A percentile compares a stretch with the other conserved stretches of the same genome.
Conservation (phyloP, 805 yeast genomes). For the Ogataea saltuana region DNA sequence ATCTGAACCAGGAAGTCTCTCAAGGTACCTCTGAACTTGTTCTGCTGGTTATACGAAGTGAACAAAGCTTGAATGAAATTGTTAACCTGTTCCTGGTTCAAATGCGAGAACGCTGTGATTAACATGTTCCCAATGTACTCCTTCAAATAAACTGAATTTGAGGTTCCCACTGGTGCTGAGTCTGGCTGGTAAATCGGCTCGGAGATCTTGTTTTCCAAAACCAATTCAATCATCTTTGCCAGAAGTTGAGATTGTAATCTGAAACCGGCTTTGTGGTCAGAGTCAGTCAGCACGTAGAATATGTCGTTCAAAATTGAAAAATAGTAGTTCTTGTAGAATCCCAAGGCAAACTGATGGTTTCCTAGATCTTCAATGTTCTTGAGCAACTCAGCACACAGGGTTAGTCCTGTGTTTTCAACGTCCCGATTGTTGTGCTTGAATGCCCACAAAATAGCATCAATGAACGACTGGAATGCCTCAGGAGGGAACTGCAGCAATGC, state of each 20-base stretch:
- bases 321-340: slow-evolving; percentile 85
- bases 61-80: slow-evolving; percentile 80
- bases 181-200: slow-evolving; percentile 80
- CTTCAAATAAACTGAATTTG: slow-evolving; percentile 75
- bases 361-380: slow-evolving; percentile 82
- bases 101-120: slow-evolving; percentile 87
- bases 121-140: slow-evolving; percentile 82
- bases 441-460: slow-evolving; percentile 97
- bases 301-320: slow-evolving; percentile 89
- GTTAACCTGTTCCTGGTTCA: slow-evolving; percentile 78
- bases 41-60: slow-evolving; percentile 67
- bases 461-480: slow-evolving; percentile 84
- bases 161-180: slow-evolving; percentile 81
- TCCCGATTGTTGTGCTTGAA: slow-evolving; percentile 97
- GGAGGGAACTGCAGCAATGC: slow-evolving; percentile 89
- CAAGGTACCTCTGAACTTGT: slow-evolving; percentile 76
- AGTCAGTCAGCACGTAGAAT: slow-evolving; percentile 89
- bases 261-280: slow-evolving; percentile 97
- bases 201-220: slow-evolving; percentile 70
- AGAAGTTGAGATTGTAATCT: slow-evolving; percentile 81
- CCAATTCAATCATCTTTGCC: slow-evolving; percentile 79
- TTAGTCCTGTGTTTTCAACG: slow-evolving; percentile 89
- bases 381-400: slow-evolving; percentile 78
- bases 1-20: slow-evolving; percentile 97
- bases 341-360: slow-evolving; percentile 69